Conservation (phyloP, 805 yeast genomes). For the Candida saitoana region DNA sequence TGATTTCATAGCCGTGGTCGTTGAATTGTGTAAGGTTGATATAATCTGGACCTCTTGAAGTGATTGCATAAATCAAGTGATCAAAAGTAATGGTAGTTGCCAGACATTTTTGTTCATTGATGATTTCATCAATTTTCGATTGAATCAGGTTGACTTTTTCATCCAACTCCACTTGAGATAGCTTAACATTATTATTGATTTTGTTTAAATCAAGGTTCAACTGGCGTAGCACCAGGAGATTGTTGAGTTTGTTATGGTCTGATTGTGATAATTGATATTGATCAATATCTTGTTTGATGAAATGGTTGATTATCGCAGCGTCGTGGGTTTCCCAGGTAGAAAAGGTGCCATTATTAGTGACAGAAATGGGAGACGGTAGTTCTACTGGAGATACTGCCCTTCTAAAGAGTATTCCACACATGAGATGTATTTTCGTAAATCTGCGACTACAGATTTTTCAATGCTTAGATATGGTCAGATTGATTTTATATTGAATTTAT, state of each 20-base stretch:
- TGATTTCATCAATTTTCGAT: conserved; percentile 12
- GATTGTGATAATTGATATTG: conserved; percentile 6
- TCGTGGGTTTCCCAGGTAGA: conserved; percentile 9
- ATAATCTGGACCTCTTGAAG: conserved; percentile 65
- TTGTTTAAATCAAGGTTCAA: conserved; percentile 21
- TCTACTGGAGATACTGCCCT: conserved; percentile 8
- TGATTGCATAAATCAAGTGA: conserved; percentile 40
- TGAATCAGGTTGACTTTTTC: conserved; percentile 12
- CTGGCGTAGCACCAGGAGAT: conserved; percentile 22
- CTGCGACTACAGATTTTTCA: too few relatives aligned
- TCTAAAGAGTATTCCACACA: conserved; percentile 58
- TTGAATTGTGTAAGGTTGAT: conserved; percentile 15
- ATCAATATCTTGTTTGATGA: conserved; percentile 7
- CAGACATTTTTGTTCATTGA: conserved; percentile 1
- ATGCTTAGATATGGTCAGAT: too few relatives aligned
- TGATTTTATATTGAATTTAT: too few relatives aligned
- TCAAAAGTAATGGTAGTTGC: conserved; percentile 19
- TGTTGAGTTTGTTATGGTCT: conserved; percentile 26
- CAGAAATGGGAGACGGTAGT: neutral
- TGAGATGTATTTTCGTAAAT: conserved; percentile 16
- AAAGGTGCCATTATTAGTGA: neutral
- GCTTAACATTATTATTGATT: conserved; percentile 27
- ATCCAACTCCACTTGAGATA: conserved; percentile 10
- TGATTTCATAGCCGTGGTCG: conserved; percentile 13
- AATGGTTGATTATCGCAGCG: conserved; percentile 1